Conservation (phyloP, 2,329 filamentous ascomycete genomes). For the Exophiala phaeomuriformis region DNA sequence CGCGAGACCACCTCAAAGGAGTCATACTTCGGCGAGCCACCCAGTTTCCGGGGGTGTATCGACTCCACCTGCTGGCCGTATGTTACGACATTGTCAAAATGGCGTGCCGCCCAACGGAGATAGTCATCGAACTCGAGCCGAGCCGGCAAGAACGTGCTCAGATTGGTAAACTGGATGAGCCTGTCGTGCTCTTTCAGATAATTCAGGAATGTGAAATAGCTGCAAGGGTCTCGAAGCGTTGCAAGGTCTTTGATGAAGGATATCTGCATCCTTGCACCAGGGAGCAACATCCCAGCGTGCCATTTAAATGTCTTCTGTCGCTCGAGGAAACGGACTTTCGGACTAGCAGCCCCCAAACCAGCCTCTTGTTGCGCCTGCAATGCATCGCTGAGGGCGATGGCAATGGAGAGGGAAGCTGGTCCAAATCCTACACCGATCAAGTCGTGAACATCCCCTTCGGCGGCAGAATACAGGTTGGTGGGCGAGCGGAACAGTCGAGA, state of each 20-base stretch:
- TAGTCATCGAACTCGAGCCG: slow-evolving; percentile 92
- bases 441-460: slow-evolving; percentile 61
- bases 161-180: slow-evolving; percentile 85
- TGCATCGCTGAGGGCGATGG: slow-evolving; percentile 75
- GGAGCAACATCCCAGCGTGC: slow-evolving; percentile 93
- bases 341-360: slow-evolving; percentile 39
- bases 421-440: slow-evolving; percentile 89
- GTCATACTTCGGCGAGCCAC: slow-evolving; percentile 39
- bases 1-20: slow-evolving; percentile 62
- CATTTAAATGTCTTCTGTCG: slow-evolving; percentile 76
- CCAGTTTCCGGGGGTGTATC: slow-evolving; percentile 52
- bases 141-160: slow-evolving; percentile 79
- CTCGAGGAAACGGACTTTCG: slow-evolving; percentile 81
- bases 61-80: slow-evolving; percentile 73
- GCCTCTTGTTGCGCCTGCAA: slow-evolving; percentile 31
- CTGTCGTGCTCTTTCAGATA: slow-evolving; percentile 76
- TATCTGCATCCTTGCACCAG: slow-evolving; percentile 93
- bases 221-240: slow-evolving; percentile 76
- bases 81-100: slow-evolving; percentile 64
- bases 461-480: slow-evolving; percentile 8
- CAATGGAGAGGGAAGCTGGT: slow-evolving; percentile 81
- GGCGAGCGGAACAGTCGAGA: background rate
- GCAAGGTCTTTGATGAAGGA: slow-evolving; percentile 96
- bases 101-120: slow-evolving; percentile 79
- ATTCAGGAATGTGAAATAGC: slow-evolving; percentile 91